phyloP scores from a whole-genome alignment of 2,329 filamentous ascomycete genomes.

The Aspergillus jensenii region DNA sequence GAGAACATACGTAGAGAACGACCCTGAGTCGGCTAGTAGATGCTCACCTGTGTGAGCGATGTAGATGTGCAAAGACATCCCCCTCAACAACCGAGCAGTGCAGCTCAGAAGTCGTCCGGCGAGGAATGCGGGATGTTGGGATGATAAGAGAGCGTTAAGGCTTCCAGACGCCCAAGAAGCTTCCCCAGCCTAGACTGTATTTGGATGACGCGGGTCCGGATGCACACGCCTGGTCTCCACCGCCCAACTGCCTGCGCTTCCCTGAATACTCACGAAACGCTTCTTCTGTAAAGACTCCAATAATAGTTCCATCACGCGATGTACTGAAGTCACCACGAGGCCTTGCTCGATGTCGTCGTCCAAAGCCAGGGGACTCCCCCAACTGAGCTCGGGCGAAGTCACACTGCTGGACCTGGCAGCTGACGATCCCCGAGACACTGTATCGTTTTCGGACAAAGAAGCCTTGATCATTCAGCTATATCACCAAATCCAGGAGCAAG shows the following conservation, averaged over 20 bases:
- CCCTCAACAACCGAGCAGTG: constrained; percentile 37
- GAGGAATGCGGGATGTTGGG: constrained; percentile 24
- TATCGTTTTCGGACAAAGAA: constrained; percentile 67
- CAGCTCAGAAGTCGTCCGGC: constrained; percentile 19
- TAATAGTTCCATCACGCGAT: constrained; percentile 28
- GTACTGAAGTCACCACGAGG: constrained; percentile 24
- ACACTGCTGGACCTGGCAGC: constrained; percentile 43
- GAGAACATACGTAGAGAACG: constrained; percentile 67
- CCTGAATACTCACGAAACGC: neutral
- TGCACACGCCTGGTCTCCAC: constrained; percentile 16
- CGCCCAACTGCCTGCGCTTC: constrained; percentile 11
- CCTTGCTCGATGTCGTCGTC: constrained; percentile 37
- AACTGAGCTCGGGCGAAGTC: constrained; percentile 34
- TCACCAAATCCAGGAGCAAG: constrained; percentile 68
- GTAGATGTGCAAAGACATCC: constrained; percentile 87
- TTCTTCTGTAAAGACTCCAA: neutral
- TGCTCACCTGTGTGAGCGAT: constrained; percentile 91
- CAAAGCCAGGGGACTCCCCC: constrained; percentile 28
- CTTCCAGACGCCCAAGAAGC: constrained; percentile 17
- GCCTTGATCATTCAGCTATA: constrained; percentile 66
- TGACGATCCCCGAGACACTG: constrained; percentile 46
- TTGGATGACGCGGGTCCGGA: constrained; percentile 20
- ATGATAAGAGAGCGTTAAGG: constrained; percentile 17
- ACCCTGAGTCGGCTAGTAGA: constrained; percentile 73
- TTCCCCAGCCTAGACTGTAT: constrained; percentile 22